Evolutionary conservation across 306 rosid species (phyloP).

Genomic region (Abrus precatorius): DNA sequence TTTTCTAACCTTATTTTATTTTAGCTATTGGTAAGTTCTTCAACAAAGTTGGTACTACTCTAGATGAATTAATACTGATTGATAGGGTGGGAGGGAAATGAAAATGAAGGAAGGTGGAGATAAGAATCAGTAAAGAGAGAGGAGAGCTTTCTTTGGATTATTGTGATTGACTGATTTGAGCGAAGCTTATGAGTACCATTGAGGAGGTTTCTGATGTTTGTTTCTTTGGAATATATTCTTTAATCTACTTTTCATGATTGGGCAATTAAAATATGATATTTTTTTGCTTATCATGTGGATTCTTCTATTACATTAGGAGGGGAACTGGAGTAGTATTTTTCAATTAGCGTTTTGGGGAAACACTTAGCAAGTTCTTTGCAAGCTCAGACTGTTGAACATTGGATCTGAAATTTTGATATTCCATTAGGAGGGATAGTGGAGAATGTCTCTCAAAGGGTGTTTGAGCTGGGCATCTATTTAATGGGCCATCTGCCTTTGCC

Average conservation of each 20-base stretch:
- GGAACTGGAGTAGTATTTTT: background rate
- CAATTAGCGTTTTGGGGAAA: constrained; percentile 6
- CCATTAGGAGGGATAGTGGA: background rate
- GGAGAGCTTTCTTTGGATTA: constrained; percentile 12
- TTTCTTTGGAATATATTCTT: constrained; percentile 12
- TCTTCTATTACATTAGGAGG: background rate
- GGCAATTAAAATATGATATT: background rate
- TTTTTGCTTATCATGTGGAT: constrained; percentile 4
- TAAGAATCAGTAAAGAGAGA: constrained; percentile 12
- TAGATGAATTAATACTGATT: constrained; percentile 17
- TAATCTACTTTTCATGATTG: constrained; percentile 17
- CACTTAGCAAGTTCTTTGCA: background rate
- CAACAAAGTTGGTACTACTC: constrained; percentile 7
- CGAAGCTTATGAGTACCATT: background rate
- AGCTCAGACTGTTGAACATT: constrained; percentile 29
- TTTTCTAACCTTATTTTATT: background rate
- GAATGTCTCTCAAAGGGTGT: constrained; percentile 14
- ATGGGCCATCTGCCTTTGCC: background rate
- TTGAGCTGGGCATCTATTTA: background rate
- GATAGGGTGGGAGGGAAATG: constrained; percentile 25
- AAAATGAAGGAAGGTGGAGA: constrained; percentile 24
- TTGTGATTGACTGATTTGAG: constrained; percentile 38
- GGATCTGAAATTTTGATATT: constrained; percentile 25
- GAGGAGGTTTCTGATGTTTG: constrained; percentile 29
- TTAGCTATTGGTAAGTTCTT: constrained; percentile 36